These are phyloP conservation scores for Albatrellus sp. DNA, from an alignment of 1,284 basidiomycete genomes.

Conservation along the genomic window DNA sequence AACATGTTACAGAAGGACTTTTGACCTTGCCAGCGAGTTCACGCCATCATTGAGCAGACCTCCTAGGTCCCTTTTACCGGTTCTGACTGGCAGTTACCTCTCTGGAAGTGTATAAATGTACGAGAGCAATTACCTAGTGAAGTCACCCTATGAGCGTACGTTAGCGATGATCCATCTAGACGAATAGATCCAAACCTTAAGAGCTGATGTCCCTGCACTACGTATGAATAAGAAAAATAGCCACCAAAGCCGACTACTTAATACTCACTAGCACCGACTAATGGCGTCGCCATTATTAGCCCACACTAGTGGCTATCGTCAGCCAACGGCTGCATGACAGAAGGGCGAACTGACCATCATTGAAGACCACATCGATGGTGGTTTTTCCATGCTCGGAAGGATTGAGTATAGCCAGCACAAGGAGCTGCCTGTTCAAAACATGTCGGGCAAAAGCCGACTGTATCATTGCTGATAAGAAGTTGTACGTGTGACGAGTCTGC, in stretches of 20 bases:
- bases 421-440: constrained; percentile 70
- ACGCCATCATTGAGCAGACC: constrained; percentile 91
- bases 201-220: constrained; percentile 80
- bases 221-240: neutral
- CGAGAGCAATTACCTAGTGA: constrained; percentile 51
- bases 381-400: constrained; percentile 34
- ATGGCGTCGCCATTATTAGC: constrained; percentile 92
- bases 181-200: constrained; percentile 49
- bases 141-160: constrained; percentile 58
- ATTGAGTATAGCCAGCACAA: constrained; percentile 62
- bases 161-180: neutral
- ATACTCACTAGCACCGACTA: constrained; percentile 69
- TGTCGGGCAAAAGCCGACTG: constrained; percentile 85
- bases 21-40: constrained; percentile 72
- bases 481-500: neutral
- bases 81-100: constrained; percentile 30
- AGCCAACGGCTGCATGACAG: neutral
- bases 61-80: constrained; percentile 84
- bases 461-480: constrained; percentile 3
- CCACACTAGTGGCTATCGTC: constrained; percentile 51
- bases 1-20: neutral
- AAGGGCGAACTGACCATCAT: constrained; percentile 47
- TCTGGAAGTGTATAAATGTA: neutral
- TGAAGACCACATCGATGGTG: constrained; percentile 73
- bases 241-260: neutral